Evolutionary conservation across 2,329 filamentous ascomycete species (phyloP).

Genomic region (Boeremia lycopersici): DNA sequence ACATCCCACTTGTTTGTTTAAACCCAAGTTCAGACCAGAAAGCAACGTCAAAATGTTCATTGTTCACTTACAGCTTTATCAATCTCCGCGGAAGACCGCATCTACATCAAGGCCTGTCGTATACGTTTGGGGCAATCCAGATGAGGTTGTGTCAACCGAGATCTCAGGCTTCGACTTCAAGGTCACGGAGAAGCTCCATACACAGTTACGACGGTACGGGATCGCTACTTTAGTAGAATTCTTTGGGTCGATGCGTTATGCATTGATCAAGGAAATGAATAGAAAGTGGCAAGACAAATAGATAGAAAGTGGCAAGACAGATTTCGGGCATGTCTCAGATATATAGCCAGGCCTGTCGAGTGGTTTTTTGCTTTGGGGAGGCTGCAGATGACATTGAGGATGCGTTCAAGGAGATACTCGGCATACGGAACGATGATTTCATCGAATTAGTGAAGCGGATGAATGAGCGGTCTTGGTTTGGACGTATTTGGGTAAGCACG

Average conservation of each 20-base stretch:
- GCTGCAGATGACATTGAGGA: not conserved
- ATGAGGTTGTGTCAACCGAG: not conserved
- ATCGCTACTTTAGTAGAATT: not conserved
- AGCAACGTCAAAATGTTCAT: not conserved
- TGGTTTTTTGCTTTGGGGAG: not conserved
- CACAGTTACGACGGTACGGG: not conserved
- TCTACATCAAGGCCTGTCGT: not conserved
- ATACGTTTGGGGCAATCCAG: not conserved
- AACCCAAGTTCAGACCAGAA: not conserved
- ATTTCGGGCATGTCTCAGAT: not conserved
- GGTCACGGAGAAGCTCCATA: not conserved
- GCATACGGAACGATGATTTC: not conserved
- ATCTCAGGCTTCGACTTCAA: not conserved
- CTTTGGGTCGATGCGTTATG: not conserved
- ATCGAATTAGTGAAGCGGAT: not conserved
- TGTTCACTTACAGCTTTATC: not conserved
- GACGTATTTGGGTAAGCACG: not conserved
- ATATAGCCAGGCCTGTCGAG: not conserved
- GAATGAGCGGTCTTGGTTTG: not conserved
- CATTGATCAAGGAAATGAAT: not conserved
- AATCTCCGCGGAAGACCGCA: not conserved
- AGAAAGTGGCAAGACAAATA: not conserved
- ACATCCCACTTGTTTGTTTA: not conserved
- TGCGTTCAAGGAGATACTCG: not conserved
- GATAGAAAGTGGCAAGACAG: not conserved